Evolutionary conservation across 495 filamentous ascomycete species (phyloP).

Genomic region (Tuber melanosporum): DNA sequence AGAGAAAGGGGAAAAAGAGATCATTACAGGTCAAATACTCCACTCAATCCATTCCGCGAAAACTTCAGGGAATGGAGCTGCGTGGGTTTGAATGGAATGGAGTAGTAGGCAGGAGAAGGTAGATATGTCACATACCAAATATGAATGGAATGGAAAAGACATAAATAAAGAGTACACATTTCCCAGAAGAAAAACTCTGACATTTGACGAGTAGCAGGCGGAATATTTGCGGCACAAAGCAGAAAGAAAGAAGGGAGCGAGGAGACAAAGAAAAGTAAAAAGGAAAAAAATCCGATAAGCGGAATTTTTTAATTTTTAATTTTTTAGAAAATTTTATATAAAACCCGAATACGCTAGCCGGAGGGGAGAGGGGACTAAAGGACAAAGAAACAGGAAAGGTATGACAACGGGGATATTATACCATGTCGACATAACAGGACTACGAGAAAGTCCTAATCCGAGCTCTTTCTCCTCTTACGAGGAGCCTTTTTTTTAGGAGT

Average conservation of each 20-base stretch:
- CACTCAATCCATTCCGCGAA: background rate
- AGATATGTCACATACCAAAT: background rate
- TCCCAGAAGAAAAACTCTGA: background rate
- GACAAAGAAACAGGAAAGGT: background rate
- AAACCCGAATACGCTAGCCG: background rate
- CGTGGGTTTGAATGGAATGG: background rate
- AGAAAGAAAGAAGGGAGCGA: background rate
- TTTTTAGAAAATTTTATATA: background rate
- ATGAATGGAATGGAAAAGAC: background rate
- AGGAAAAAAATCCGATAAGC: background rate
- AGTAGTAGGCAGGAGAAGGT: background rate
- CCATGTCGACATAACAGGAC: background rate
- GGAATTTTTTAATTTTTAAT: background rate
- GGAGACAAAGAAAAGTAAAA: background rate
- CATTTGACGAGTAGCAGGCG: background rate
- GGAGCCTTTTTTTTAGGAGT: conserved; percentile 32
- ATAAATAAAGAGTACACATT: background rate
- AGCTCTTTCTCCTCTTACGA: conserved; percentile 36
- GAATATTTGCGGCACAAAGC: background rate
- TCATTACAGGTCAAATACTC: background rate
- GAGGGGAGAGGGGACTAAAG: background rate
- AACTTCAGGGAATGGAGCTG: background rate
- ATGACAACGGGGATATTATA: background rate
- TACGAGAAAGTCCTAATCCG: conserved; percentile 5
- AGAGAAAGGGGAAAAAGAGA: conserved; percentile 1